Conservation (phyloP, 2,329 filamentous ascomycete genomes). For the Diaporthe citriasiana region DNA sequence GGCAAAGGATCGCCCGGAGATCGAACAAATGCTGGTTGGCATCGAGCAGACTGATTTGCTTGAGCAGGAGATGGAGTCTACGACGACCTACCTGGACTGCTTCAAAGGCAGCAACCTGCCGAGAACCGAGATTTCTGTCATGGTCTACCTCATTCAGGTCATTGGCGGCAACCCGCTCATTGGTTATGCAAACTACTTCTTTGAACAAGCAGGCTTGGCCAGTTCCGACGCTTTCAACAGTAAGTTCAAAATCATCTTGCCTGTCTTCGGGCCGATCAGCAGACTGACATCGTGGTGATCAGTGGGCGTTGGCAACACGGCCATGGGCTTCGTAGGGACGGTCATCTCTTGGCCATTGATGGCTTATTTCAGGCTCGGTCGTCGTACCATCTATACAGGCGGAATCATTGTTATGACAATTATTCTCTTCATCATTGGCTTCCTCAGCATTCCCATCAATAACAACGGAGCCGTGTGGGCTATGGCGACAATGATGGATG, state of each 20-base stretch:
- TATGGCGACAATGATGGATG: conserved; percentile 62
- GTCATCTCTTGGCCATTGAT: conserved; percentile 65
- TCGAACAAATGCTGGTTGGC: conserved; percentile 64
- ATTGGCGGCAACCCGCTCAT: conserved; percentile 64
- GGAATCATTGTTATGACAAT: conserved; percentile 55
- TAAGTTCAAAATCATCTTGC: not conserved
- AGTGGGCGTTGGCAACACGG: conserved; percentile 62
- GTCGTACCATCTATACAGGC: conserved; percentile 62
- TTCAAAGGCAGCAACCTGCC: conserved; percentile 66
- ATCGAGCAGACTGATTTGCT: conserved; percentile 67
- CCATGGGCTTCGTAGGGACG: conserved; percentile 65
- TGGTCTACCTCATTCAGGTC: conserved; percentile 64
- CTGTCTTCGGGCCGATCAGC: too few relatives aligned
- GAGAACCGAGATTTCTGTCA: conserved; percentile 66
- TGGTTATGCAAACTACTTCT: conserved; percentile 64
- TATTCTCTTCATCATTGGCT: conserved; percentile 49
- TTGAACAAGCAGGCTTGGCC: conserved; percentile 62
- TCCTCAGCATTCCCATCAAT: conserved; percentile 1
- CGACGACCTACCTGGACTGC: conserved; percentile 63
- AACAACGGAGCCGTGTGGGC: conserved; percentile 53
- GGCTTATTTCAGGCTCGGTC: conserved; percentile 57
- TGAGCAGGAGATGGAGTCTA: conserved; percentile 59
- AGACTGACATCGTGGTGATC: not conserved
- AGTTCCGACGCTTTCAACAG: conserved; percentile 57
- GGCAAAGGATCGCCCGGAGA: conserved; percentile 53